Percentiles rank a stretch among this genome's conserved stretches.
Evolutionary conservation across 192 early-diverging fungal genomes (phyloP).

Genomic region (Podila clonocystis): DNA sequence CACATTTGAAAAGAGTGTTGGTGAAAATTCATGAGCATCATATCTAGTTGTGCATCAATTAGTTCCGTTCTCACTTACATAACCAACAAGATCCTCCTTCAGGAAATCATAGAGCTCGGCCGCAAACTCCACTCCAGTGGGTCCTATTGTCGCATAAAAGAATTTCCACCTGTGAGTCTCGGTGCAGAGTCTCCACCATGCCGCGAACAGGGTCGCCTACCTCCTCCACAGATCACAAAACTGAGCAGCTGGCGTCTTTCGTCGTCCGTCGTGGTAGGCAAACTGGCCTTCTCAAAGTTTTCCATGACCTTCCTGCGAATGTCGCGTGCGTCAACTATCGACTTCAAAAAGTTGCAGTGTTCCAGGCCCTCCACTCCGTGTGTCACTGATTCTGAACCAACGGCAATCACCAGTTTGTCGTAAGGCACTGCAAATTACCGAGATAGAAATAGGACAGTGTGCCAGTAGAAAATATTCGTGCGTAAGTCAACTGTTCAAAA

Average conservation of each 20-base stretch:
- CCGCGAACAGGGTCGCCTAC: conserved; percentile 44
- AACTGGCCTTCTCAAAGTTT: conserved; percentile 72
- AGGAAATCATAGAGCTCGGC: conserved; percentile 65
- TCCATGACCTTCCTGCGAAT: conserved; percentile 67
- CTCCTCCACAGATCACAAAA: conserved; percentile 81
- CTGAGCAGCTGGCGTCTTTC: conserved; percentile 70
- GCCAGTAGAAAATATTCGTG: not conserved
- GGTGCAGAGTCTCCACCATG: not conserved
- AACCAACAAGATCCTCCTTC: conserved; percentile 67
- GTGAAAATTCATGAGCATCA: not conserved
- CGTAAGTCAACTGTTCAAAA: not conserved
- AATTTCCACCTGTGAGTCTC: not conserved
- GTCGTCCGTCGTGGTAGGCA: conserved; percentile 67
- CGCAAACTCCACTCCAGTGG: conserved; percentile 74
- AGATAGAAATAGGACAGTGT: not conserved
- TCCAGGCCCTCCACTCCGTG: conserved; percentile 74
- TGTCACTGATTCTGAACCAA: conserved; percentile 66
- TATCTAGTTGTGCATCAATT: too few relatives aligned
- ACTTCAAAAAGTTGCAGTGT: conserved; percentile 70
- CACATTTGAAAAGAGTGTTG: conserved; percentile 5
- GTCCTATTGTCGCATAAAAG: conserved; percentile 18
- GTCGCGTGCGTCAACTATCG: conserved; percentile 69
- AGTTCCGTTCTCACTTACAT: conserved; percentile 45
- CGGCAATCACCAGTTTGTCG: conserved; percentile 65
- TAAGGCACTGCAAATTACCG: conserved; percentile 47